Evolutionary conservation across 768 basidiomycete species (phyloP), one percentile per base, ranked within the genome.

Genomic region (Phlegmacium glaucopus): DNA sequence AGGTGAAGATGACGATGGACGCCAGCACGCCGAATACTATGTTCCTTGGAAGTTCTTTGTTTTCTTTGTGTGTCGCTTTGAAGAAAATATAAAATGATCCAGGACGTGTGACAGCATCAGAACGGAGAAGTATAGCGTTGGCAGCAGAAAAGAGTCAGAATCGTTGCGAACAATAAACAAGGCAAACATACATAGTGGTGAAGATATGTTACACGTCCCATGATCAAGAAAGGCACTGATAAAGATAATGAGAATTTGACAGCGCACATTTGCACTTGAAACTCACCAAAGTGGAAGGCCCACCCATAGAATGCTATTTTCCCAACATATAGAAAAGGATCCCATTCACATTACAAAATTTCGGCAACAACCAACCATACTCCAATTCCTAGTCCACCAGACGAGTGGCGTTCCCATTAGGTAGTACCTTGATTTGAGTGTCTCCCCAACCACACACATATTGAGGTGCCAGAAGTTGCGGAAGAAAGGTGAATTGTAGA

Each of bases 361-460:
- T 22, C 12, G 39, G 45, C n/a, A 53, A 17, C 29, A 5, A 7
- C 15, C 4, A 29, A 32, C 17, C 13, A 32, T 8, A 32, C 34
- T 43, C 40, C 10, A 29, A 37, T 84, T 75, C 9, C 86, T 76
- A 22, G 80, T 83, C 94, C 93, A 96, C 86, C 93, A 95, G 39
- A 95, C 81, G 50, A 95, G 54, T 0, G 95, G 94, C n/a, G 87
- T 92, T 3, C 94, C 94, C 49, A 94, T 72, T 30, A 99, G 75
- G 64, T 97, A 99, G 61, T 90, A 99, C n/a, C 69, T 99, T 99
- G 55, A 80, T 71, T 62, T 92, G 90, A 7, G 61, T 53, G 51
- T 94, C 87, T 3, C 85, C 88, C 95, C 95, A 98, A 0, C 94
- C 95, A 57, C 94, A 96, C 95, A 99, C 98, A 99, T 92, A 61